A percentile compares a stretch with the other conserved stretches of the same genome.
These are phyloP conservation scores for Suillus variegatus DNA, from an alignment of 768 basidiomycete species.

Conservation along the genomic window DNA sequence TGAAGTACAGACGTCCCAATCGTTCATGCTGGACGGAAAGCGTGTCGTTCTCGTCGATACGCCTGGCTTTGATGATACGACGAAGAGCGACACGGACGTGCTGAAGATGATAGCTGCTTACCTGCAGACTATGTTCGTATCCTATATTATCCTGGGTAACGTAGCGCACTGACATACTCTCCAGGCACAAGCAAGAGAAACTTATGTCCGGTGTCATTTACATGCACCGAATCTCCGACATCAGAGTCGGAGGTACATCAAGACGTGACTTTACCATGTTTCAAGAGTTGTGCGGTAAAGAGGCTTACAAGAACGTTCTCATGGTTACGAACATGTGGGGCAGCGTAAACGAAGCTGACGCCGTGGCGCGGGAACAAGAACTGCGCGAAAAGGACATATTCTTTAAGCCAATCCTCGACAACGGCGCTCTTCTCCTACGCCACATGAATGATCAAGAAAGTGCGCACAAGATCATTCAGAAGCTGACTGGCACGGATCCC, in stretches of 20 bases:
- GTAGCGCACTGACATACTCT: conserved; percentile 13
- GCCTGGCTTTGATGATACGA: conserved; percentile 63
- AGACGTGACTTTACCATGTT: conserved; percentile 53
- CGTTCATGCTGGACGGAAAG: conserved; percentile 31
- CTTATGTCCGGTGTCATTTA: conserved; percentile 52
- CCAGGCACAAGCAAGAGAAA: conserved; percentile 35
- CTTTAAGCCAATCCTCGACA: conserved; percentile 52
- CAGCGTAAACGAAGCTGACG: conserved; percentile 34
- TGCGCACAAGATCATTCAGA: conserved; percentile 45
- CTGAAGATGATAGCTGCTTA: conserved; percentile 50
- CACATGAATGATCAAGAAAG: conserved; percentile 45
- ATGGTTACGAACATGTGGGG: conserved; percentile 60
- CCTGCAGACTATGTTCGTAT: conserved; percentile 32
- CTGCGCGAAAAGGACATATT: conserved; percentile 42
- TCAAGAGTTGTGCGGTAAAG: conserved; percentile 52
- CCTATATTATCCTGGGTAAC: not conserved
- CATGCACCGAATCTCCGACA: conserved; percentile 53
- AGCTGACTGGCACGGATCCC: conserved; percentile 42
- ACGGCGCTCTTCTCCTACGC: conserved; percentile 44
- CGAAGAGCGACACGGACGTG: conserved; percentile 49
- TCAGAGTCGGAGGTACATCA: conserved; percentile 49
- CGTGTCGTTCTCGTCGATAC: conserved; percentile 58
- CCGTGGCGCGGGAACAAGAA: conserved; percentile 45
- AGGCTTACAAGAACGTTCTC: conserved; percentile 49
- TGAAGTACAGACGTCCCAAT: conserved; percentile 29